phyloP scores from a whole-genome alignment of 129 eudicot species.

The Calendula officinalis region DNA sequence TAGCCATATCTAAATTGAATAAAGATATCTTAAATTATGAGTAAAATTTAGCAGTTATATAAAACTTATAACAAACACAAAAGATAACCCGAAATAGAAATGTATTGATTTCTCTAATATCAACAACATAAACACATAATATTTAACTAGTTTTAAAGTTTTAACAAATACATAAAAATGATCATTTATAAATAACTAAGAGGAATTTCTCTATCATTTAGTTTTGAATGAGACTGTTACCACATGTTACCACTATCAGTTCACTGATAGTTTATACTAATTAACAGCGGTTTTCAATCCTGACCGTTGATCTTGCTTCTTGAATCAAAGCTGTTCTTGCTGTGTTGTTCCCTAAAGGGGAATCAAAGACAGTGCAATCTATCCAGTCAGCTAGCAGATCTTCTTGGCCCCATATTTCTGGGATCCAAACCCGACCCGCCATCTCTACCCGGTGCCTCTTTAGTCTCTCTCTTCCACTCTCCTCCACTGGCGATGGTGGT shows the following conservation, averaged over 20 bases:
- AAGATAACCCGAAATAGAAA: neutral
- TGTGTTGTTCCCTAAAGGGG: constrained; percentile 40
- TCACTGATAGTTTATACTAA: neutral
- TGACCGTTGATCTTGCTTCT: constrained; percentile 49
- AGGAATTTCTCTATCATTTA: too few species aligned
- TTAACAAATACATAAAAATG: neutral
- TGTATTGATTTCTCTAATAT: neutral
- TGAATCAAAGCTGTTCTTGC: constrained; percentile 71
- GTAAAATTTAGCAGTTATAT: too few species aligned
- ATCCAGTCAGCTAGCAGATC: constrained; percentile 71
- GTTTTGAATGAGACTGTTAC: too few species aligned
- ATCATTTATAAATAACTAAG: neutral
- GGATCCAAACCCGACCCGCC: constrained; percentile 87
- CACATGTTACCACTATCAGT: too few species aligned
- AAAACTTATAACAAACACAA: too few species aligned
- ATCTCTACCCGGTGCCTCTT: constrained; percentile 74
- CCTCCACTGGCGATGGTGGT: constrained; percentile 12
- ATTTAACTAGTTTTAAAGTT: neutral
- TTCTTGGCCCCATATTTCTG: constrained; percentile 93
- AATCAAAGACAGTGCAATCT: constrained; percentile 69
- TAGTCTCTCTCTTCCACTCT: constrained; percentile 67
- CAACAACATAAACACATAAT: neutral
- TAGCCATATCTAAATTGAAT: too few species aligned
- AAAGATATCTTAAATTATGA: too few species aligned
- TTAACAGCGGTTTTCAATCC: constrained; percentile 31